Conservation (phyloP, 2,329 filamentous ascomycete genomes). For the Fusarium stilboides region DNA sequence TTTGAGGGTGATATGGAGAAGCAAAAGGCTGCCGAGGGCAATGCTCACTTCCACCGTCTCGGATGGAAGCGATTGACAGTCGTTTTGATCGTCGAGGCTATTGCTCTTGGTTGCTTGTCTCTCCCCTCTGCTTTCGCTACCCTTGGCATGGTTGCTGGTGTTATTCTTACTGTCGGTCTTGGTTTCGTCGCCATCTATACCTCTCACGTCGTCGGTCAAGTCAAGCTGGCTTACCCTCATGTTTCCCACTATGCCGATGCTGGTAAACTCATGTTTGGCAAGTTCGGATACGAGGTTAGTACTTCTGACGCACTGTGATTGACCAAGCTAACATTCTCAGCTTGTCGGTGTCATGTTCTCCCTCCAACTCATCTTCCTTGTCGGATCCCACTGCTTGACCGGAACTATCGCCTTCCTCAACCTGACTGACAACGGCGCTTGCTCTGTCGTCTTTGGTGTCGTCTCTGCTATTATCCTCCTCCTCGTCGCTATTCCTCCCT, state of each 20-base stretch:
- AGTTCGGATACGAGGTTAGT: slow-evolving; percentile 67
- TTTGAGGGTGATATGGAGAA: slow-evolving; percentile 61
- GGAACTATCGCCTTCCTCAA: slow-evolving; percentile 79
- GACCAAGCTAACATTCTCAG: slow-evolving; percentile 1
- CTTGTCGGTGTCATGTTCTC: slow-evolving; percentile 73
- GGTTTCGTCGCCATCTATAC: slow-evolving; percentile 65
- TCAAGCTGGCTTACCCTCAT: slow-evolving; percentile 67
- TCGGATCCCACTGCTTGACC: slow-evolving; percentile 79
- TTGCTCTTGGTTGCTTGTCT: slow-evolving; percentile 68
- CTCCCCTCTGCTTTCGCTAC: slow-evolving; percentile 67
- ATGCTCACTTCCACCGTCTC: slow-evolving; percentile 66
- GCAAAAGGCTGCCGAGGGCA: slow-evolving; percentile 62
- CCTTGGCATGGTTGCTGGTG: slow-evolving; percentile 68
- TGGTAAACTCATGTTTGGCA: slow-evolving; percentile 73
- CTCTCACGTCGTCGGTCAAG: slow-evolving; percentile 63
- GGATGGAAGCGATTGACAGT: slow-evolving; percentile 71
- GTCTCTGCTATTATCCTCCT: slow-evolving; percentile 64
- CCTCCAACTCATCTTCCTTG: slow-evolving; percentile 77
- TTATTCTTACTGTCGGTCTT: slow-evolving; percentile 59
- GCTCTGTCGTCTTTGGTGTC: slow-evolving; percentile 62
- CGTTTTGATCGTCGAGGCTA: slow-evolving; percentile 70
- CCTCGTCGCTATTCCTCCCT: slow-evolving; percentile 63
- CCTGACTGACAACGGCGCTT: slow-evolving; percentile 69
- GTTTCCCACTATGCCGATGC: slow-evolving; percentile 79
- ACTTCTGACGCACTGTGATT: background rate